Conservation (phyloP, 495 filamentous ascomycete species). For the Aspergillus saccharolyticus region DNA sequence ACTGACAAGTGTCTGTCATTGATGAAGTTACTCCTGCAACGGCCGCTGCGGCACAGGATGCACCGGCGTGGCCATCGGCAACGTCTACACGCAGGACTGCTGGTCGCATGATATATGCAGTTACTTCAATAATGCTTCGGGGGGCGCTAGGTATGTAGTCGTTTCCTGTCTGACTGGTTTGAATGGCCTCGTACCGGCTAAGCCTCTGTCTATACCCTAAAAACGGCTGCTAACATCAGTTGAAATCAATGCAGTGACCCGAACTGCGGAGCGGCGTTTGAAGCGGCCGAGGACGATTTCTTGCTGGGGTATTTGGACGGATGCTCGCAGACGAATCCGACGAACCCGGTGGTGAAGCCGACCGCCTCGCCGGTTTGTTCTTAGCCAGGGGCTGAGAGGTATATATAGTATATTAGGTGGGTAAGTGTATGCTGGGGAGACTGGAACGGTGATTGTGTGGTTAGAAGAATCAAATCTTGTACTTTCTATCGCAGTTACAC, state of each 20-base stretch:
- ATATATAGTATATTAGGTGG: background rate
- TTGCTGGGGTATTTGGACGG: slow-evolving; percentile 4
- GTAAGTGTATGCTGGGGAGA: no score
- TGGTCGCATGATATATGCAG: slow-evolving; percentile 17
- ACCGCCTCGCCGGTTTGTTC: slow-evolving; percentile 3
- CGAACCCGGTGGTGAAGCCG: slow-evolving; percentile 4
- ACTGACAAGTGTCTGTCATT: no score
- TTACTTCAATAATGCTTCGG: slow-evolving; percentile 12
- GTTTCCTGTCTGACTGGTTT: no score
- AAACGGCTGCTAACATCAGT: no score
- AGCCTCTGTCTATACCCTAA: no score
- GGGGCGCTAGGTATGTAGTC: slow-evolving; percentile 14
- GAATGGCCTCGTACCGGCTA: no score
- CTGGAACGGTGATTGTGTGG: no score
- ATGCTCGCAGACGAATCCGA: slow-evolving; percentile 14
- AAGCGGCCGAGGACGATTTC: slow-evolving; percentile 11
- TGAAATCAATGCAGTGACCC: slow-evolving; percentile 9
- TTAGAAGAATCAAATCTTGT: no score
- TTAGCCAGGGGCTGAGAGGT: background rate
- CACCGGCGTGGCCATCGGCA: slow-evolving; percentile 6
- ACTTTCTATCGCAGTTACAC: no score
- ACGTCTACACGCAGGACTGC: slow-evolving; percentile 14
- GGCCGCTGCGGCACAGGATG: slow-evolving; percentile 15
- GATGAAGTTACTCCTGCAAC: slow-evolving; percentile 13
- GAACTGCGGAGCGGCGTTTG: slow-evolving; percentile 12